Conservation (phyloP, 73 alveolate genomes). For the Paramecium caudatum region DNA sequence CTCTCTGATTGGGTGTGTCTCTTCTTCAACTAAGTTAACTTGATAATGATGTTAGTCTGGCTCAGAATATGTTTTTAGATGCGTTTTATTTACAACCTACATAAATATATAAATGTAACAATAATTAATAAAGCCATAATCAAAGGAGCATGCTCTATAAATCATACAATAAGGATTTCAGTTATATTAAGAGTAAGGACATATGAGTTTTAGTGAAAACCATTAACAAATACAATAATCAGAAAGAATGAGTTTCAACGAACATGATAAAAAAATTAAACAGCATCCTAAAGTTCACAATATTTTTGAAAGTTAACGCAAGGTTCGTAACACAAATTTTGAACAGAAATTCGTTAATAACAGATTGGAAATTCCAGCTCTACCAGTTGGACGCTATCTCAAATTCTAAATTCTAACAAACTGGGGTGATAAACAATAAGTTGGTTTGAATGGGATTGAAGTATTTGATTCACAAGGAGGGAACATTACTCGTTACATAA, state of each 20-base stretch:
- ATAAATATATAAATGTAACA: slow-evolving; percentile 27
- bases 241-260: slow-evolving; percentile 66
- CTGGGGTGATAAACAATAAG: slow-evolving; percentile 92
- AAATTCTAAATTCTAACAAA: slow-evolving; percentile 82
- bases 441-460: slow-evolving; percentile 92
- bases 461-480: slow-evolving; percentile 85
- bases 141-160: slow-evolving; percentile 60
- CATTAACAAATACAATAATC: neutral
- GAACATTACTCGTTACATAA: slow-evolving; percentile 72
- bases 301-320: slow-evolving; percentile 5
- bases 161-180: slow-evolving; percentile 46
- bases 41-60: slow-evolving; percentile 5
- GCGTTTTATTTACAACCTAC: slow-evolving; percentile 22
- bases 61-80: neutral
- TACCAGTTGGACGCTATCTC: slow-evolving; percentile 84
- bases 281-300: slow-evolving; percentile 56
- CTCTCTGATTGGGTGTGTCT: neutral
- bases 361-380: slow-evolving; percentile 77
- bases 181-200: slow-evolving; percentile 8
- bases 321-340: neutral
- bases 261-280: neutral
- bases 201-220: neutral
- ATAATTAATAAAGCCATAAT: slow-evolving; percentile 55
- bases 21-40: neutral
- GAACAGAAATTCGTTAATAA: neutral